phyloP scores from a whole-genome alignment of 78 protist species.

The Dictyostelium capitatum region DNA sequence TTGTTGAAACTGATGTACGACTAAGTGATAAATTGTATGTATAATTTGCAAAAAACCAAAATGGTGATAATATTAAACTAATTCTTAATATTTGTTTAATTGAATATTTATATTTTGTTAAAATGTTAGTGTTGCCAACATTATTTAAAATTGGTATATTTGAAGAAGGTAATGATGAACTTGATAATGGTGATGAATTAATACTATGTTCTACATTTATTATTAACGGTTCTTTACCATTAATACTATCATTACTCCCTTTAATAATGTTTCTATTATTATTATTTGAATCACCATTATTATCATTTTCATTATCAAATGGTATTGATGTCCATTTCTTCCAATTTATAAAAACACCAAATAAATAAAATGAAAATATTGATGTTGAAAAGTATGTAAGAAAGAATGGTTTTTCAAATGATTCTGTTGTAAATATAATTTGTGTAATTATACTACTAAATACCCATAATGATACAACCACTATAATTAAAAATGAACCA shows the following conservation, averaged over 20 bases:
- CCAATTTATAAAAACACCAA: conserved; percentile 53
- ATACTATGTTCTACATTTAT: background rate
- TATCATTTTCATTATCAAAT: background rate
- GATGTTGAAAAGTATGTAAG: conserved; percentile 59
- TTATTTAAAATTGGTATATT: no score
- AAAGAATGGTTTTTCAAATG: conserved; percentile 66
- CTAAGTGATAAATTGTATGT: conserved; percentile 44
- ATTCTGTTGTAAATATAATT: conserved; percentile 52
- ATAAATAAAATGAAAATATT: conserved; percentile 71
- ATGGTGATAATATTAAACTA: conserved; percentile 36
- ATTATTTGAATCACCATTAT: background rate
- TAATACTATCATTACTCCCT: background rate
- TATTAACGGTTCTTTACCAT: background rate
- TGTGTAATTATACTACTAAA: conserved; percentile 39
- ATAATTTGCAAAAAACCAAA: conserved; percentile 76
- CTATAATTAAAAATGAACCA: conserved; percentile 37
- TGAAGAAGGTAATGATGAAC: background rate
- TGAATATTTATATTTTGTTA: conserved; percentile 26
- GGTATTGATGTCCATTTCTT: conserved; percentile 72
- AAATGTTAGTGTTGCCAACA: background rate
- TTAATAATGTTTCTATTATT: background rate
- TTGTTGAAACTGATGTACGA: conserved; percentile 51
- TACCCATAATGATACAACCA: conserved; percentile 76
- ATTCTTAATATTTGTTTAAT: conserved; percentile 40
- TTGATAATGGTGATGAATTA: background rate